A percentile compares a stretch with the other conserved stretches of the same genome.
Evolutionary conservation across 2,329 filamentous ascomycete genomes (phyloP).

Genomic region (Tolypocladium ophioglossoides): DNA sequence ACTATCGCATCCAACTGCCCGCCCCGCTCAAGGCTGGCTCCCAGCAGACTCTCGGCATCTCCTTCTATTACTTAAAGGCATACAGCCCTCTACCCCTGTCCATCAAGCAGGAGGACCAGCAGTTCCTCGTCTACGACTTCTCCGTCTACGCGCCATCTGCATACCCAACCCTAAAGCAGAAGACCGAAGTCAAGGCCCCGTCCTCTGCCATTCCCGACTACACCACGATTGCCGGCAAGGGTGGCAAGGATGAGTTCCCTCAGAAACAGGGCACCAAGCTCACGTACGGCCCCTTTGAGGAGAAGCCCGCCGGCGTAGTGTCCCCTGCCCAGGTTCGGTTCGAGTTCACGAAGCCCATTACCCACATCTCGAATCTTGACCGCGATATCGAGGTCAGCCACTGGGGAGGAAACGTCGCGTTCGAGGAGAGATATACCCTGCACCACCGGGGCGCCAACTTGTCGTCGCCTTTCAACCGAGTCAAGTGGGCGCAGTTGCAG

Average conservation of each 20-base stretch:
- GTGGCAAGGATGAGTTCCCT: conserved; percentile 55
- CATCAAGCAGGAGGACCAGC: conserved; percentile 75
- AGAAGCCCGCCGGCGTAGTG: conserved; percentile 65
- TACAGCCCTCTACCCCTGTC: conserved; percentile 69
- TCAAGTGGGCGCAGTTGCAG: conserved; percentile 61
- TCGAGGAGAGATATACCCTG: conserved; percentile 87
- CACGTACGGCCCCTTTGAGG: conserved; percentile 81
- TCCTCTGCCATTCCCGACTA: conserved; percentile 73
- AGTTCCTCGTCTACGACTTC: conserved; percentile 79
- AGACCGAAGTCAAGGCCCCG: conserved; percentile 90
- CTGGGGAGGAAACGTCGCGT: conserved; percentile 94
- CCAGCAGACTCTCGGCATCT: conserved; percentile 80
- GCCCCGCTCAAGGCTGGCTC: conserved; percentile 62
- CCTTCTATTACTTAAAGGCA: conserved; percentile 71
- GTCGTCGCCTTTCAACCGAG: conserved; percentile 60
- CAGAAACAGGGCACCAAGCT: conserved; percentile 77
- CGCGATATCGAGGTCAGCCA: conserved; percentile 92
- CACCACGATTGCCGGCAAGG: conserved; percentile 55
- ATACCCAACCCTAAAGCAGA: conserved; percentile 84
- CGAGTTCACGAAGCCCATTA: conserved; percentile 89
- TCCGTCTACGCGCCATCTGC: conserved; percentile 75
- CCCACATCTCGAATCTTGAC: conserved; percentile 68
- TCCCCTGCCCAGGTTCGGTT: conserved; percentile 74
- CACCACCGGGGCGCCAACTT: conserved; percentile 78
- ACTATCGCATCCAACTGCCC: conserved; percentile 74